phyloP scores from a whole-genome alignment of 331 rosid species.

The Malus hybrid region DNA sequence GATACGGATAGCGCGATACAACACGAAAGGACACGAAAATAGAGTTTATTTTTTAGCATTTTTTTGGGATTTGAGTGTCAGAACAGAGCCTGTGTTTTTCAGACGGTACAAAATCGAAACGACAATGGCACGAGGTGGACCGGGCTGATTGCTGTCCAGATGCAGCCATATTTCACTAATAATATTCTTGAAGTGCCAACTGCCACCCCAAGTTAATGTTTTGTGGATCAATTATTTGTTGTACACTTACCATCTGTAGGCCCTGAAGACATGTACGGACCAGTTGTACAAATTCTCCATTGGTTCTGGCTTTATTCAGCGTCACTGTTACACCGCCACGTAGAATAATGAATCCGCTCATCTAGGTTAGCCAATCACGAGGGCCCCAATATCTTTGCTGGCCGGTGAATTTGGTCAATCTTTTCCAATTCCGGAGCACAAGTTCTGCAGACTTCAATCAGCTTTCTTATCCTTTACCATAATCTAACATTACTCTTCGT shows the following conservation, averaged over 20 bases:
- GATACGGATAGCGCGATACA: no score
- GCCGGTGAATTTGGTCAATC: constrained; percentile 26
- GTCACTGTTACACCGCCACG: no score
- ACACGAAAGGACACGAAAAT: no score
- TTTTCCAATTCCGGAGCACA: constrained; percentile 20
- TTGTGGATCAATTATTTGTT: constrained; percentile 41
- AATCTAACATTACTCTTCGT: constrained; percentile 14
- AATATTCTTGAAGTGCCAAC: constrained; percentile 12
- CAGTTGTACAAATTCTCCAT: constrained; percentile 19
- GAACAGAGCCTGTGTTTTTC: constrained; percentile 1
- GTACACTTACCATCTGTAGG: constrained; percentile 22
- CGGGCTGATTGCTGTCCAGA: constrained; percentile 26
- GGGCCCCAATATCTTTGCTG: constrained; percentile 23
- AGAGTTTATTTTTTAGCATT: background rate
- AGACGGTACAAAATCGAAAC: constrained; percentile 19
- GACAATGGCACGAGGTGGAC: constrained; percentile 37
- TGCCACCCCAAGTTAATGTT: constrained; percentile 16
- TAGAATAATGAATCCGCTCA: constrained; percentile 1
- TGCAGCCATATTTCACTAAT: constrained; percentile 20
- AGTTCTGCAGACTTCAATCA: constrained; percentile 16
- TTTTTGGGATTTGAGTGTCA: constrained; percentile 11
- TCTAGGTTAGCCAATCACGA: constrained; percentile 18
- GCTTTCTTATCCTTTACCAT: constrained; percentile 5
- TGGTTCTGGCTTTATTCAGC: no score
- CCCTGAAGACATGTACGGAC: constrained; percentile 17